Evolutionary conservation across 129 eudicot genomes (phyloP), one percentile per base, ranked within the genome.

Genomic region (Artemisia argyi): DNA sequence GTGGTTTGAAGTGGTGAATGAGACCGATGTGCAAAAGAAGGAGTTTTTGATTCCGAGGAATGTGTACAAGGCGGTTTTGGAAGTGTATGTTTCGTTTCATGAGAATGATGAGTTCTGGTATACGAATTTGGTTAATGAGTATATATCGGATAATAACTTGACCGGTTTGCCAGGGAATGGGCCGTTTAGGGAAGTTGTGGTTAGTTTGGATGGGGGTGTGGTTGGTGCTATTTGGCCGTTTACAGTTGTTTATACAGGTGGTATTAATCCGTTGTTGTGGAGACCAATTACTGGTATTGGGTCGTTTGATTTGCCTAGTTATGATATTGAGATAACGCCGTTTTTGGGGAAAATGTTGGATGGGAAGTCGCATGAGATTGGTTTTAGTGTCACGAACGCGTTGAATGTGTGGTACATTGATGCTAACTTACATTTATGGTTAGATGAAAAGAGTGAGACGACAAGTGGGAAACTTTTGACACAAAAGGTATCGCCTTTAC

Each of bases 31-130:
- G 5, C 53, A 80, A 63, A 47, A 73, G 24, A 88, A 88, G 69
- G 67, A 80, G 65, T 79, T 91, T 71, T 15, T 20, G 60, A 80
- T 91, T 12, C 97, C 97, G 0, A 83, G 60, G 47, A 91, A 88
- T 84, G 86, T 78, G 3, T 84, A 86, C 49, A 78, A 77, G 67
- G 97, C 90, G 78, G 90, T 91, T 81, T 68, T 91, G 30, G 97
- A 91, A 70, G 90, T 91, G 46, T 91, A 91, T 26, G 92, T 91
- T 20, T 91, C 97, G 10, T 81, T 74, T 74, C 97, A 91, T 79
- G 96, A 91, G 67, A 91, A 84, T 65, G 97, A 91, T 57, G 97
- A 91, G 63, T 88, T 84, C 75, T 91, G 97, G 97, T 83, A 72
- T 11, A 82, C 87, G 3, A 91, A 88, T 81, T 55, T 72, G 0